Evolutionary conservation across 129 eudicot genomes (phyloP), one percentile per base, ranked within the genome.

Genomic region (Helichrysum umbraculigerum): DNA sequence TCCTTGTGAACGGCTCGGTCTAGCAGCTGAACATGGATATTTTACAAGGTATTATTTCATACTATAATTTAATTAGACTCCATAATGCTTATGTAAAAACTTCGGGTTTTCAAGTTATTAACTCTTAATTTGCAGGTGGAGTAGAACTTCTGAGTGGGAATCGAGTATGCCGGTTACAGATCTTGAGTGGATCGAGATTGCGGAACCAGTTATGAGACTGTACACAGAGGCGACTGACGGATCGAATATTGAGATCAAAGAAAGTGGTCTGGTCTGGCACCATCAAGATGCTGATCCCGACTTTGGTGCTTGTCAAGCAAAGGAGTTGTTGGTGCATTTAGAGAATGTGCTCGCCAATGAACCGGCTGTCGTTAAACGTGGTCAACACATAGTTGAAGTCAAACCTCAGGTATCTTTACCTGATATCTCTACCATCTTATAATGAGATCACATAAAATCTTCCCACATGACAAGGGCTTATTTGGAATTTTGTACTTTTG

Each of bases 11-110:
- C 58, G 73, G 47, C 83, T 91, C 47, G 97, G 97, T 66, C 41
- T 91, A 52, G 97, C 97, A 17, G 97, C 96, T 62, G 96, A 91
- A 83, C 97, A 91, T 82, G 97, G 97, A 14, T 89, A 81, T 82
- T 91, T 89, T 64, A 72, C 83, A 72, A 89, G 96, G 97, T 91
- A 83, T 7, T 60, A 41, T 41, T 41, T 7, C 14, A 9, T 25
- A 25, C 28, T 41, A 41, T 41, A 41, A 9, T 41, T 41, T 9
- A 8, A 7, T 41, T 41, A 6, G 14, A 58, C 29, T 65, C 6
- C 28, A 12, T 7, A 21, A 58, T 59, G 6, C 37, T 29, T 61
- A 25, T 25, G 66, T 29, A 30, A 29, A 29, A 12, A 14, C 2
- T 52, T 32, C 60, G 2, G 2, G 7, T 54, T 54, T 16, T 54